phyloP scores from a whole-genome alignment of 805 yeast genomes.

The Kuraishia floccosa region DNA sequence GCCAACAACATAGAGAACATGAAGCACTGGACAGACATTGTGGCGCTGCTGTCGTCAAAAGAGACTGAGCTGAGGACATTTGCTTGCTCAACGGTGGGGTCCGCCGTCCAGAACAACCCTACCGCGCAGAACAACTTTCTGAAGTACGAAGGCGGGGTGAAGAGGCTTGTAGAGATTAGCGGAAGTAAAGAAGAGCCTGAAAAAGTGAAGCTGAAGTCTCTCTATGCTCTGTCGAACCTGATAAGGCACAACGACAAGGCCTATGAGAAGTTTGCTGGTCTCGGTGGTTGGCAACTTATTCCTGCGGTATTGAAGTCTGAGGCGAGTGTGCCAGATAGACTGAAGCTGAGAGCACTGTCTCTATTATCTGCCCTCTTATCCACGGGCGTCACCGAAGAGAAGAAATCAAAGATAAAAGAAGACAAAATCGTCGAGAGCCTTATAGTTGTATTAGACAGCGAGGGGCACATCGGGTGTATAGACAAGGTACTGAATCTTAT shows the following conservation, averaged over 20 bases:
- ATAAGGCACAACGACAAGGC: constrained; percentile 58
- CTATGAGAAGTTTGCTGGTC: constrained; percentile 39
- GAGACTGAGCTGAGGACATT: constrained; percentile 35
- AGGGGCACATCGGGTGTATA: constrained; percentile 33
- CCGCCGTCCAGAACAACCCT: constrained; percentile 88
- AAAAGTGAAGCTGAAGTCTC: constrained; percentile 44
- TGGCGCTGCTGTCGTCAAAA: constrained; percentile 36
- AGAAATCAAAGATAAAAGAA: constrained; percentile 24
- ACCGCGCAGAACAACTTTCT: constrained; percentile 59
- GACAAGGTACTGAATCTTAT: constrained; percentile 48
- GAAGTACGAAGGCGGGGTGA: constrained; percentile 35
- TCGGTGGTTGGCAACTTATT: constrained; percentile 54
- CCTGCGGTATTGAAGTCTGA: constrained; percentile 12
- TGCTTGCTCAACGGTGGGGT: constrained; percentile 71
- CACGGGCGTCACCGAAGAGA: constrained; percentile 31
- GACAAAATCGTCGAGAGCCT: constrained; percentile 22
- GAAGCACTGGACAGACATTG: constrained; percentile 67
- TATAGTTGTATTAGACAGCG: constrained; percentile 17
- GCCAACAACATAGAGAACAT: constrained; percentile 85
- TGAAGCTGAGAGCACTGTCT: constrained; percentile 43
- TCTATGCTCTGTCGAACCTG: constrained; percentile 69
- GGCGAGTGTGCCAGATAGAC: constrained; percentile 20
- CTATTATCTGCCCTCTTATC: constrained; percentile 49
- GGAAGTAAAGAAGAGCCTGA: constrained; percentile 9
- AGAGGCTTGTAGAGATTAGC: constrained; percentile 32